These are phyloP conservation scores for Agrostemma githago DNA, from an alignment of 148 eudicot species.

Conservation along the genomic window DNA sequence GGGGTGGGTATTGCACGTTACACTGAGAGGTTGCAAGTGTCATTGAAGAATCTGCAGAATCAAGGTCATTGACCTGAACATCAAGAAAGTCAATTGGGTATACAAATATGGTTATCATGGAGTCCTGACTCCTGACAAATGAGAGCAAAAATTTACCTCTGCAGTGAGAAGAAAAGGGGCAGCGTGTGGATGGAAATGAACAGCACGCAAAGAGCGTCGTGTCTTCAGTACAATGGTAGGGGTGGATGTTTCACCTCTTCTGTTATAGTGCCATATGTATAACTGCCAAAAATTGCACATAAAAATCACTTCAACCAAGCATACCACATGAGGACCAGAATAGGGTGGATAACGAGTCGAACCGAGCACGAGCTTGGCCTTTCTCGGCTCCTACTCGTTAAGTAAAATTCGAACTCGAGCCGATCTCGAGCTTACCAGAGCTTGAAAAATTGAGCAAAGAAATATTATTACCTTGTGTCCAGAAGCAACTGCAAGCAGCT, in stretches of 20 bases:
- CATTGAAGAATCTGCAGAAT: slow-evolving; percentile 86
- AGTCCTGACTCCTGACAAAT: slow-evolving; percentile 42
- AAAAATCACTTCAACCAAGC: slow-evolving; percentile 4
- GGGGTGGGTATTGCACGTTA: slow-evolving; percentile 84
- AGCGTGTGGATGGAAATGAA: slow-evolving; percentile 95
- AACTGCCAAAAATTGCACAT: slow-evolving; percentile 38
- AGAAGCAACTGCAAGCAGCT: slow-evolving; percentile 92
- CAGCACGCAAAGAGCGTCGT: slow-evolving; percentile 94
- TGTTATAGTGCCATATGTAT: slow-evolving; percentile 91
- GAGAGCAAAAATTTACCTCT: slow-evolving; percentile 51
- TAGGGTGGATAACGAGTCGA: too few relatives aligned
- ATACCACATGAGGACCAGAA: slow-evolving; percentile 7
- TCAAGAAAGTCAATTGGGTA: slow-evolving; percentile 11
- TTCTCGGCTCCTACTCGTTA: too few relatives aligned
- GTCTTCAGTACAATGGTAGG: slow-evolving; percentile 88
- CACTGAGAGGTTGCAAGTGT: slow-evolving; percentile 87
- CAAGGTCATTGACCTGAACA: slow-evolving; percentile 89
- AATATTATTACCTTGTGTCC: slow-evolving; percentile 78
- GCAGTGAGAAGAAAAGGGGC: slow-evolving; percentile 93
- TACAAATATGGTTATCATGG: background rate
- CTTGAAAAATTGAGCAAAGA: too few relatives aligned
- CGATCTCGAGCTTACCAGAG: too few relatives aligned
- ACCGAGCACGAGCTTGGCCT: too few relatives aligned
- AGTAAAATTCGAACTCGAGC: too few relatives aligned
- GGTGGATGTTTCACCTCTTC: slow-evolving; percentile 62